phyloP scores from a whole-genome alignment of 1,139 yeast genomes.

The Saccharomycopsis hybrid region DNA sequence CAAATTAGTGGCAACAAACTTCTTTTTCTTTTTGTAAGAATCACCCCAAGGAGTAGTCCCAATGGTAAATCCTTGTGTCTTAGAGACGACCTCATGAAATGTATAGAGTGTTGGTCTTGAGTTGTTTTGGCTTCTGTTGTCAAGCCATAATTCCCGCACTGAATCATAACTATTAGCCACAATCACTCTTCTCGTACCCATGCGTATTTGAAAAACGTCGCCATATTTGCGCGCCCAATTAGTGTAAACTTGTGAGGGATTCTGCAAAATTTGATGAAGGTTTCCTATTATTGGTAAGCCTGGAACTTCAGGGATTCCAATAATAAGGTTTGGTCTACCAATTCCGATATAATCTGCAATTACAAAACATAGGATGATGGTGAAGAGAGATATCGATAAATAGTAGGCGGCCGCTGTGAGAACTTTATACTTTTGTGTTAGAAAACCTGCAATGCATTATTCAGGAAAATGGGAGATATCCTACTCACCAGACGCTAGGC shows the following conservation, averaged over 20 bases:
- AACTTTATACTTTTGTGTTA: no score
- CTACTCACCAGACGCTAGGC: no score
- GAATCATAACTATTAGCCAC: conserved; percentile 60
- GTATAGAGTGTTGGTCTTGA: conserved; percentile 66
- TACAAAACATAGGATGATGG: no score
- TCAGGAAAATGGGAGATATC: no score
- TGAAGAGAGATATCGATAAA: no score
- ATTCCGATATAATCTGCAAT: conserved; percentile 1
- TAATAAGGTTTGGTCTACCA: conserved; percentile 28
- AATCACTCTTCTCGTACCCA: conserved; percentile 51
- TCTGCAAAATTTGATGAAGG: conserved; percentile 38
- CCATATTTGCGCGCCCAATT: conserved; percentile 43
- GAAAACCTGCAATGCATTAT: no score
- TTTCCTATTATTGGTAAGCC: conserved; percentile 52
- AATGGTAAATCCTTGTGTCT: conserved; percentile 59
- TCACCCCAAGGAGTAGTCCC: conserved; percentile 71
- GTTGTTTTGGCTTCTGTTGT: conserved; percentile 46
- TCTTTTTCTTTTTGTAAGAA: conserved; percentile 47
- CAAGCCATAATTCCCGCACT: conserved; percentile 48
- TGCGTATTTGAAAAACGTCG: conserved; percentile 52
- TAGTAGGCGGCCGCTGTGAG: no score
- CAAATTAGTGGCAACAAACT: conserved; percentile 45
- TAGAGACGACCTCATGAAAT: conserved; percentile 60
- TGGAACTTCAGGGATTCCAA: conserved; percentile 38
- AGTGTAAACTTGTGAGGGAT: conserved; percentile 47